Base-by-base conservation (phyloP, 129 eudicot genomes). In the Flaveria sonorensis region DNA sequence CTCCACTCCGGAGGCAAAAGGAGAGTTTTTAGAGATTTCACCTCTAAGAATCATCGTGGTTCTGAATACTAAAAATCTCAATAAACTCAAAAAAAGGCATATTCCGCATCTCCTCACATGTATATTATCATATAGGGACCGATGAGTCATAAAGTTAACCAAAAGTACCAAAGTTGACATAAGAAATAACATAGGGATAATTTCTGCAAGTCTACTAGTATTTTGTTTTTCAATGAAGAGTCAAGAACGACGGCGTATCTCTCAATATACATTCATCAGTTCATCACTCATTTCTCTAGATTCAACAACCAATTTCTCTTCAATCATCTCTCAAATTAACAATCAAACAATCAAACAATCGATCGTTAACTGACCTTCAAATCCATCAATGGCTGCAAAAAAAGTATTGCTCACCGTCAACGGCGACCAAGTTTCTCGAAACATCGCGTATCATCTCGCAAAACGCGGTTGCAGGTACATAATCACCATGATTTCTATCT, bases 401-500 rank as follows among this genome's bases (percentile, higher is more conserved):
- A 91, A 83, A 42, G 92, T 93, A 6, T 76, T 93, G 77, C 85
- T 93, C 50, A 90, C 98, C 36, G 83, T 88, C 67, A 83, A 82
- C 60, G 98, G 90, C 69, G 96, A 90, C 46, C 88, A 84, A 23
- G 77, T 93, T 55, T 93, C 97, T 46, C 24, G 69, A 52, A 87
- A 86, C 83, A 84, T 93, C 47, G 93, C 96, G 47, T 84, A 59
- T 78, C 89, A 87, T 88, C 64, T 93, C 80, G 92, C 95, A 11
- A 87, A 86, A 76, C 88, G 87, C 20, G 98, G 97, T 28, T 93
- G 98, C 92, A 81, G 96, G 98, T 93, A 77, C 70, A 19, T 73
- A 2, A 39, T 5, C 60, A 9, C n/a, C 46, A 19, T 3, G 20
- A 45, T 59, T n/a, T 69, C 42, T 3, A 61, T 63, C 28, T 15